Conservation (phyloP, 2,329 filamentous ascomycete genomes). For the Plectosphaerella plurivora region DNA sequence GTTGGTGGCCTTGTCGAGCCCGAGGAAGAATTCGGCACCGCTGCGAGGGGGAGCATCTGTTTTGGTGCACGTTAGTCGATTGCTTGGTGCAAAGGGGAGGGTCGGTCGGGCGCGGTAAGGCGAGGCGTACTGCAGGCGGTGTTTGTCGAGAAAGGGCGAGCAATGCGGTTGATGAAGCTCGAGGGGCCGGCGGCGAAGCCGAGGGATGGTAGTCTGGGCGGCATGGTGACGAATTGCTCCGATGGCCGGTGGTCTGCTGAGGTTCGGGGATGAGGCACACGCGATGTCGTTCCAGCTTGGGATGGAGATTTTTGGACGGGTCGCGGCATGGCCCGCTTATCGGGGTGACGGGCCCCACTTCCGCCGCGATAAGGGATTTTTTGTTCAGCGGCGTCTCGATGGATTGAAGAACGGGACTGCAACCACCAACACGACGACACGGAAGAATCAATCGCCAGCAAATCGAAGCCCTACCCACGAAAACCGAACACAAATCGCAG, state of each 20-base stretch:
- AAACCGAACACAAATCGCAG: too few species aligned
- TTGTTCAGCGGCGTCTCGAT: not conserved
- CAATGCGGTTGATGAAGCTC: slow-evolving; percentile 7
- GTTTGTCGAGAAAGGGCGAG: slow-evolving; percentile 11
- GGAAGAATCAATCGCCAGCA: not conserved
- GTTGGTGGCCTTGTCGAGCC: slow-evolving; percentile 6
- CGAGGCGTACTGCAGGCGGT: slow-evolving; percentile 6
- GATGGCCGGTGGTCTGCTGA: slow-evolving; percentile 13
- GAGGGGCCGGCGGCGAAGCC: slow-evolving; percentile 7
- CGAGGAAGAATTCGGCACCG: slow-evolving; percentile 2
- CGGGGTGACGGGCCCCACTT: slow-evolving; percentile 2
- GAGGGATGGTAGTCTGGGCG: slow-evolving; percentile 29
- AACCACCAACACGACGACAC: not conserved
- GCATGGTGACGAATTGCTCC: slow-evolving; percentile 23
- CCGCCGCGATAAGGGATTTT: slow-evolving; percentile 7
- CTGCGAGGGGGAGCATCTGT: too few species aligned
- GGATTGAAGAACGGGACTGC: not conserved
- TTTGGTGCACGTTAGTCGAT: not conserved
- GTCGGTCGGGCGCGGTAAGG: not conserved
- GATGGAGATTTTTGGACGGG: slow-evolving; percentile 11
- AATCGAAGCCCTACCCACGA: too few species aligned
- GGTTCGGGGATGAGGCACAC: not conserved
- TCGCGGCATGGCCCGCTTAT: slow-evolving; percentile 9
- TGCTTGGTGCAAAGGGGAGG: too few species aligned
- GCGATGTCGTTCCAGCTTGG: slow-evolving; percentile 1